A percentile compares a stretch with the other conserved stretches of the same genome.
Conservation (phyloP, 1,284 basidiomycete species). For the Tilletia horrida region DNA sequence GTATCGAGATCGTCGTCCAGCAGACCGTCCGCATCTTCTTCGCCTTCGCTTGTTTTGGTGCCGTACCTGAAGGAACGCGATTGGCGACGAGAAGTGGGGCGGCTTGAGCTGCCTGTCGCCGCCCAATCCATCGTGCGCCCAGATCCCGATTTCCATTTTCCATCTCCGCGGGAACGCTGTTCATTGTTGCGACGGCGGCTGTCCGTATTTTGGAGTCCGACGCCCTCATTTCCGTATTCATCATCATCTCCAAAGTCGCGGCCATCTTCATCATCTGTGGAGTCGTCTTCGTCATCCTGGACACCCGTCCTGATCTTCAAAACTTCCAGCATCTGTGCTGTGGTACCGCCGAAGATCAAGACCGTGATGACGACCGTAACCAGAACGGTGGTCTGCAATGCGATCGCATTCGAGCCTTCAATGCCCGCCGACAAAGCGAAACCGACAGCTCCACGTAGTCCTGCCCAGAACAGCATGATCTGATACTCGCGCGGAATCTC, state of each 20-base stretch:
- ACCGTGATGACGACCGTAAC: slow-evolving; percentile 95
- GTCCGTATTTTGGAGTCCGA: not conserved
- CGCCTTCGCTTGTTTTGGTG: not conserved
- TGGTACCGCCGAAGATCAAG: slow-evolving; percentile 91
- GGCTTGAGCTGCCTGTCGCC: not conserved
- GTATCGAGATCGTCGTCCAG: slow-evolving; percentile 17
- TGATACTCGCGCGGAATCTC: slow-evolving; percentile 51
- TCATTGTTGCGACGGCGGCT: not conserved
- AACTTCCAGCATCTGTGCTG: slow-evolving; percentile 91
- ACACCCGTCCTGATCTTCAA: slow-evolving; percentile 94
- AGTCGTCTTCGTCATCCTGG: slow-evolving; percentile 74
- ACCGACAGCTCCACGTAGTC: slow-evolving; percentile 89
- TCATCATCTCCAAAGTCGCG: slow-evolving; percentile 4
- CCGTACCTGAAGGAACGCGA: slow-evolving; percentile 1
- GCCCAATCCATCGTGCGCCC: not conserved
- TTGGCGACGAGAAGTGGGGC: not conserved
- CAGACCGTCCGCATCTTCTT: slow-evolving; percentile 28
- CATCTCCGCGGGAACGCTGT: not conserved
- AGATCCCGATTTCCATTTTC: slow-evolving; percentile 1
- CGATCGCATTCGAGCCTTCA: slow-evolving; percentile 82
- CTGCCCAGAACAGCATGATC: slow-evolving; percentile 88
- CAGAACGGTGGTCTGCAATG: slow-evolving; percentile 86
- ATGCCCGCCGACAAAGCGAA: slow-evolving; percentile 95
- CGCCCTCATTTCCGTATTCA: not conserved
- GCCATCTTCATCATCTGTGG: slow-evolving; percentile 71